A percentile compares a stretch with the other conserved stretches of the same genome.
These are phyloP conservation scores for Verbena officinalis DNA, from an alignment of 257 asterid species.

Conservation along the genomic window DNA sequence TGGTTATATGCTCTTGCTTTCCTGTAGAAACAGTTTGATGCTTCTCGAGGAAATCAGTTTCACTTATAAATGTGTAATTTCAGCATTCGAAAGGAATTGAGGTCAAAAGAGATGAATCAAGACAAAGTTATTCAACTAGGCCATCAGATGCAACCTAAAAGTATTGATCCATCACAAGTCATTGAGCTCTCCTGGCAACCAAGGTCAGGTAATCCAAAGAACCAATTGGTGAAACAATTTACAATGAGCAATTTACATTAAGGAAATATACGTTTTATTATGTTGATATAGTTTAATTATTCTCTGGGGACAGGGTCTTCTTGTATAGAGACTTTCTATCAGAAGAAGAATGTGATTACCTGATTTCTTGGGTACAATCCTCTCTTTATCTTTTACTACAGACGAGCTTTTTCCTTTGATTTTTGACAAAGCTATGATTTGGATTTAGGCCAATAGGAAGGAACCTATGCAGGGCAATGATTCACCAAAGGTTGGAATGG, in stretches of 20 bases:
- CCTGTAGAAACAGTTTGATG: no score
- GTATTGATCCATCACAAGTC: slow-evolving; percentile 65
- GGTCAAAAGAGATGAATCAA: slow-evolving; percentile 46
- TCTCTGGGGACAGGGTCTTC: slow-evolving; percentile 68
- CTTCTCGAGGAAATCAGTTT: slow-evolving; percentile 13
- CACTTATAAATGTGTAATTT: slow-evolving; percentile 21
- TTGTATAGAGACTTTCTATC: slow-evolving; percentile 68
- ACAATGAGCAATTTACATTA: neutral
- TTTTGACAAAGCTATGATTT: slow-evolving; percentile 23
- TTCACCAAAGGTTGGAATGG: slow-evolving; percentile 27
- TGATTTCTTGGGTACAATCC: slow-evolving; percentile 59
- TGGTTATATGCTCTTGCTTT: neutral
- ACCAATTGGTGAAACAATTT: slow-evolving; percentile 22
- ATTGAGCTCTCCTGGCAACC: slow-evolving; percentile 81
- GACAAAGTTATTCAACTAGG: slow-evolving; percentile 33
- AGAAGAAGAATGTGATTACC: slow-evolving; percentile 76
- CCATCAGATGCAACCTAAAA: slow-evolving; percentile 30
- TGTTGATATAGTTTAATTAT: slow-evolving; percentile 33
- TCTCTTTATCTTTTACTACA: slow-evolving; percentile 21
- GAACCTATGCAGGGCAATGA: slow-evolving; percentile 26
- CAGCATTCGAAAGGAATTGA: slow-evolving; percentile 59
- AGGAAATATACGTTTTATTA: slow-evolving; percentile 21
- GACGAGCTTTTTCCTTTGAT: slow-evolving; percentile 6
- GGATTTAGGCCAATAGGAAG: slow-evolving; percentile 41
- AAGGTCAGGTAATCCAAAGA: slow-evolving; percentile 80